Percentiles rank a stretch among this genome's conserved stretches.
These are phyloP conservation scores for Botrytis fragariae DNA, from an alignment of 2,329 filamentous ascomycete species.

Conservation along the genomic window DNA sequence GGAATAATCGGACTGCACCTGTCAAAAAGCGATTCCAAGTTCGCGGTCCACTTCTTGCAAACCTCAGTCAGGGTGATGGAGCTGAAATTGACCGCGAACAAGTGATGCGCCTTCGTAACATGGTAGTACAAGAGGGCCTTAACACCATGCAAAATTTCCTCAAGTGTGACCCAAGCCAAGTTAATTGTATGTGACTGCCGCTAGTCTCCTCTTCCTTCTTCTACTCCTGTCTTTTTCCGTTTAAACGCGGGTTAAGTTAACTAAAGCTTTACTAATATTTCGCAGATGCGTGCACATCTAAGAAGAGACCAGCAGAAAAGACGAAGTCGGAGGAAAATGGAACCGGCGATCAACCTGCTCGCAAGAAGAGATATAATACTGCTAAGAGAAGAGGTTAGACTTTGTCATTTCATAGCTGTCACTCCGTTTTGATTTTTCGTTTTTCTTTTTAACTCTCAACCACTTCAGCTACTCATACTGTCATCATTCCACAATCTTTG, in stretches of 20 bases:
- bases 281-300: neutral
- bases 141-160: no score
- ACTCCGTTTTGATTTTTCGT: neutral
- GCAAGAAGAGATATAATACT: neutral
- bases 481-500: no score
- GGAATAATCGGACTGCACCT: neutral
- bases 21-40: fast-evolving
- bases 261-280: neutral
- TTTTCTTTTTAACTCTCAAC: neutral
- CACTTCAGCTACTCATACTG: neutral
- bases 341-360: neutral
- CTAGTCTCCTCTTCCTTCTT: neutral
- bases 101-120: no score
- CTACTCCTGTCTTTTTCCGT: fast-evolving
- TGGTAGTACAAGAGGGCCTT: no score
- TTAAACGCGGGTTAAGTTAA: neutral
- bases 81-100: no score
- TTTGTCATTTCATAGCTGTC: neutral
- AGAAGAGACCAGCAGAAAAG: neutral
- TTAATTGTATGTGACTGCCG: neutral
- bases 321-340: neutral
- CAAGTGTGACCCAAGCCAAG: neutral
- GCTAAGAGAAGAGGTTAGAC: neutral
- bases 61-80: neutral
- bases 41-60: neutral